A percentile compares a stretch with the other conserved stretches of the same genome.
Conservation (phyloP, 2,329 filamentous ascomycete genomes). For the Apiospora sp. region DNA sequence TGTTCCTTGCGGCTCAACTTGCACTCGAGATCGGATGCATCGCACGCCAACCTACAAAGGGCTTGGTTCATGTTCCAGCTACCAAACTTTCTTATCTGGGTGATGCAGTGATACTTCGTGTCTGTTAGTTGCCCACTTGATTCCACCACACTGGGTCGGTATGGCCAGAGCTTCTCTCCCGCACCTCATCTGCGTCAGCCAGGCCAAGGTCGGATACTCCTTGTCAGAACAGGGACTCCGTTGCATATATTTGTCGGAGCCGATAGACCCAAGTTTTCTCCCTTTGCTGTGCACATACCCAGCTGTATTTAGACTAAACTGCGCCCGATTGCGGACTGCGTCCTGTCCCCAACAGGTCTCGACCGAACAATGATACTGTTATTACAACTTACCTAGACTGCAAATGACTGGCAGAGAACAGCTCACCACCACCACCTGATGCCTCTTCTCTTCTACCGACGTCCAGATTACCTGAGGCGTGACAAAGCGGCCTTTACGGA, state of each 20-base stretch:
- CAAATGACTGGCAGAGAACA: background rate
- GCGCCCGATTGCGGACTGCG: background rate
- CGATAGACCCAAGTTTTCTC: background rate
- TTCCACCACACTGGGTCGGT: background rate
- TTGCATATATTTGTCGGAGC: background rate
- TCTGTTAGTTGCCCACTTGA: background rate
- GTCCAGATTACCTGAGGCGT: slow-evolving; percentile 29
- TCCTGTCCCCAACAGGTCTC: background rate
- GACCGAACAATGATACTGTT: background rate
- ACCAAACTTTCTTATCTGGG: slow-evolving; percentile 16
- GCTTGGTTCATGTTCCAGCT: slow-evolving; percentile 10
- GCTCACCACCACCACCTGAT: slow-evolving; percentile 19
- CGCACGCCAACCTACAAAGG: background rate
- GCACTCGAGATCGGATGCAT: background rate
- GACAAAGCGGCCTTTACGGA: slow-evolving; percentile 29
- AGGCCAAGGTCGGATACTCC: background rate
- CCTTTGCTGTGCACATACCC: background rate
- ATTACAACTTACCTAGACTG: background rate
- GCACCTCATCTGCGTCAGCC: background rate
- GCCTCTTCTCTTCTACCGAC: slow-evolving; percentile 29
- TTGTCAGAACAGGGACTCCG: slow-evolving; percentile 1
- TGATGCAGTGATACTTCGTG: background rate
- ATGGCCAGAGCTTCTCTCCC: background rate
- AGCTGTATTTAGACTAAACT: background rate
- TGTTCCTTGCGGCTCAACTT: slow-evolving; percentile 13